Percentiles rank a stretch among this genome's conserved stretches.
phyloP scores from a whole-genome alignment of 1,284 basidiomycete genomes.

The Mixia osmundae region DNA sequence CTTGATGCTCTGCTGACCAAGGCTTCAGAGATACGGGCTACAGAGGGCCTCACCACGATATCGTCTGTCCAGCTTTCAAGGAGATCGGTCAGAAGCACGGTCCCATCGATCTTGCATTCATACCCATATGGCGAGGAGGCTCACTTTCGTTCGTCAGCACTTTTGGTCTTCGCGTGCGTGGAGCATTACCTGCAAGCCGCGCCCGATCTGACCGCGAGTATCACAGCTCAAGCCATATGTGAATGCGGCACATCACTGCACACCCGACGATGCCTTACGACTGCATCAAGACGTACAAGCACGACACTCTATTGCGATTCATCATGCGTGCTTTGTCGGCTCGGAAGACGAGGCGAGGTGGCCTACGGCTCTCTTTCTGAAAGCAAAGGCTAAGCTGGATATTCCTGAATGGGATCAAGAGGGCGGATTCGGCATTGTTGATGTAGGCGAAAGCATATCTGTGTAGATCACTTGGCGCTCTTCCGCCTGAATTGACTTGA shows the following conservation, averaged over 20 bases:
- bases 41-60: conserved; percentile 9
- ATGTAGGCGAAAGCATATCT: background rate
- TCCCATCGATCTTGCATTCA: conserved; percentile 17
- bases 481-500: no score
- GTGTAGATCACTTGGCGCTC: no score
- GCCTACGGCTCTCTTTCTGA: background rate
- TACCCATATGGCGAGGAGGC: conserved; percentile 19
- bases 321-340: background rate
- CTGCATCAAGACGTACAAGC: background rate
- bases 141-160: conserved; percentile 15
- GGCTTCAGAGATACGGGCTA: conserved; percentile 17
- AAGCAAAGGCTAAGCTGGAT: no score
- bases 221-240: background rate
- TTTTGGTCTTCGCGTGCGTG: conserved; percentile 14
- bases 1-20: background rate
- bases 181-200: background rate
- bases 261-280: background rate
- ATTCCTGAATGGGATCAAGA: background rate
- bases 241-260: background rate
- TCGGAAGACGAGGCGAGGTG: background rate
- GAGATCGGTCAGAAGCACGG: conserved; percentile 17
- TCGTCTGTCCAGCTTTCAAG: conserved; percentile 17
- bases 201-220: background rate
- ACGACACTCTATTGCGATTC: background rate
- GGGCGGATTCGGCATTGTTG: background rate